These are phyloP conservation scores for Megacollybia marginata DNA, from an alignment of 768 basidiomycete species.

Conservation along the genomic window DNA sequence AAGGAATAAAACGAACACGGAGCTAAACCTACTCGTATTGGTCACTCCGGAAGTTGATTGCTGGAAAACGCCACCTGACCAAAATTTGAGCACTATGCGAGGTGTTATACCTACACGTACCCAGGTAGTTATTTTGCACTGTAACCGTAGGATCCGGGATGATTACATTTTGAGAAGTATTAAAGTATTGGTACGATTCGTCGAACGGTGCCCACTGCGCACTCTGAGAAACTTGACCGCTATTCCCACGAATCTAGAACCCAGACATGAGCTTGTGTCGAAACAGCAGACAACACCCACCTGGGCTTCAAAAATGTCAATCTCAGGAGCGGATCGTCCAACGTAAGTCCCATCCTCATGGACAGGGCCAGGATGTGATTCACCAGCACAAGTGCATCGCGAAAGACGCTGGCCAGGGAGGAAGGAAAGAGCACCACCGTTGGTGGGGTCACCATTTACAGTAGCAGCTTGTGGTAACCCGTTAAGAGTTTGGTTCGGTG, in stretches of 20 bases:
- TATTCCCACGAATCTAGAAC: slow-evolving; percentile 4
- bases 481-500: slow-evolving; percentile 44
- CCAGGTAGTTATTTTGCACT: slow-evolving; percentile 34
- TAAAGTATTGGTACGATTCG: slow-evolving; percentile 31
- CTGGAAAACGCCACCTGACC: slow-evolving; percentile 18
- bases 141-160: slow-evolving; percentile 31
- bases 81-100: not conserved
- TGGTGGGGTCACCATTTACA: slow-evolving; percentile 21
- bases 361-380: slow-evolving; percentile 51
- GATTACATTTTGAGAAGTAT: slow-evolving; percentile 22
- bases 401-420: slow-evolving; percentile 52
- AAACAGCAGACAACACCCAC: slow-evolving; percentile 12
- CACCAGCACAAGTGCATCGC: slow-evolving; percentile 50
- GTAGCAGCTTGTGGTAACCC: slow-evolving; percentile 32
- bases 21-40: slow-evolving; percentile 16
- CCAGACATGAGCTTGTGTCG: not conserved
- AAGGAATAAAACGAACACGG: slow-evolving; percentile 11
- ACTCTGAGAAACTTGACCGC: slow-evolving; percentile 40
- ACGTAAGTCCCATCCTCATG: slow-evolving; percentile 38
- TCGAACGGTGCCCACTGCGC: slow-evolving; percentile 47
- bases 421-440: slow-evolving; percentile 29
- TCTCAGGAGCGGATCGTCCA: slow-evolving; percentile 52
- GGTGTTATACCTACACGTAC: slow-evolving; percentile 9
- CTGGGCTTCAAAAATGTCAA: slow-evolving; percentile 54
- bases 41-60: slow-evolving; percentile 29